Percentiles rank a stretch among this genome's conserved stretches.
phyloP scores from a whole-genome alignment of 2,329 filamentous ascomycete species.

The Seiridium unicorne region DNA sequence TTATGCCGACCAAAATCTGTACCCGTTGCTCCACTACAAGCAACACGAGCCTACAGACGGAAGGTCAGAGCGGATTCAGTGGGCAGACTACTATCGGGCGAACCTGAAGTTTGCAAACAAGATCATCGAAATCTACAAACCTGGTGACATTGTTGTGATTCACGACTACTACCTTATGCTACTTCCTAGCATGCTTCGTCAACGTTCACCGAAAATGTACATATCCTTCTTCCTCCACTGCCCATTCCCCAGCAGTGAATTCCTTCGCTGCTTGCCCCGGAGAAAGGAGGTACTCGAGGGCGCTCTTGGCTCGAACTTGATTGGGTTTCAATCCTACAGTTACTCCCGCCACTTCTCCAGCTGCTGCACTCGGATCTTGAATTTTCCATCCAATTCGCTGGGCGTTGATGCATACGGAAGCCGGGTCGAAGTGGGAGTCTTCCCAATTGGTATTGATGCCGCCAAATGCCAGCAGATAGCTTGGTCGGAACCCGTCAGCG shows the following conservation, averaged over 20 bases:
- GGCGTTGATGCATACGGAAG: slow-evolving; percentile 88
- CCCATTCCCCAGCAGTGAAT: slow-evolving; percentile 95
- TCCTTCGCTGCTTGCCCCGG: slow-evolving; percentile 82
- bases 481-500: slow-evolving; percentile 67
- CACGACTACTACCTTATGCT: slow-evolving; percentile 95
- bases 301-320: slow-evolving; percentile 84
- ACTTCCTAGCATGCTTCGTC: slow-evolving; percentile 82
- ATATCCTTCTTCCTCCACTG: slow-evolving; percentile 94
- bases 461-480: slow-evolving; percentile 72
- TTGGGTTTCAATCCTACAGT: slow-evolving; percentile 94
- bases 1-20: slow-evolving; percentile 89
- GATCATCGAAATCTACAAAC: slow-evolving; percentile 85
- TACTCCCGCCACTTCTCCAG: slow-evolving; percentile 94
- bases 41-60: slow-evolving; percentile 88
- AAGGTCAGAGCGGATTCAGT: slow-evolving; percentile 75
- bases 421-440: slow-evolving; percentile 87
- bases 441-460: slow-evolving; percentile 94
- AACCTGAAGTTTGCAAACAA: slow-evolving; percentile 90
- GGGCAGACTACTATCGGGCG: slow-evolving; percentile 91
- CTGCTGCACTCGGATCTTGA: slow-evolving; percentile 86
- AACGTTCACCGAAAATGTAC: slow-evolving; percentile 84
- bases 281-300: slow-evolving; percentile 90
- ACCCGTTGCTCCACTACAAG: slow-evolving; percentile 94
- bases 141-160: slow-evolving; percentile 87
- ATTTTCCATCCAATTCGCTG: slow-evolving; percentile 82